Percentiles rank a stretch among this genome's conserved stretches.
Evolutionary conservation across 305 asterid genomes (phyloP).

Genomic region (Fraxinus sp.): DNA sequence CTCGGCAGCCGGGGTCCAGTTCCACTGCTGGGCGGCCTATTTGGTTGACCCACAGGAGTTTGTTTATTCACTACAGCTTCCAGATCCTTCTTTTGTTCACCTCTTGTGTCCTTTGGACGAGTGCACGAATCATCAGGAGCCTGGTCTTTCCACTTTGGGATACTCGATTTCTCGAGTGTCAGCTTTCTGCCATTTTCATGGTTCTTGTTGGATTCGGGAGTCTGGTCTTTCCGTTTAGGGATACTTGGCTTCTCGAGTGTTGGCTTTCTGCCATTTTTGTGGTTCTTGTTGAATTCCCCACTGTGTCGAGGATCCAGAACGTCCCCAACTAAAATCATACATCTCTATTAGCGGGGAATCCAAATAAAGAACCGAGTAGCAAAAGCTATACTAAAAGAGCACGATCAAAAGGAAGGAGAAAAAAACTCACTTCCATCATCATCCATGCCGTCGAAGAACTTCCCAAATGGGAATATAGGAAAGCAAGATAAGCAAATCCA

Average conservation of each 20-base stretch:
- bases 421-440: conserved; percentile 95
- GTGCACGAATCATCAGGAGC: conserved; percentile 12
- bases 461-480: conserved; percentile 23
- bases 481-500: conserved; percentile 21
- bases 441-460: conserved; percentile 98
- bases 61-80: conserved; percentile 48
- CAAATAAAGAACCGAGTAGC: conserved; percentile 51
- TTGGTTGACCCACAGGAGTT: conserved; percentile 37
- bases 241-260: conserved; percentile 28
- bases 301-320: conserved; percentile 54
- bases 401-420: conserved; percentile 22
- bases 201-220: conserved; percentile 54
- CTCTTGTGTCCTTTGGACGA: conserved; percentile 39
- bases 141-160: conserved; percentile 24
- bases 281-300: conserved; percentile 56
- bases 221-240: background rate
- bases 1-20: conserved; percentile 53
- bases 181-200: conserved; percentile 51
- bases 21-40: conserved; percentile 36
- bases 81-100: conserved; percentile 42
- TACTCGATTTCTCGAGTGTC: conserved; percentile 25
- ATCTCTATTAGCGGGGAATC: conserved; percentile 44
- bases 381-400: conserved; percentile 28
- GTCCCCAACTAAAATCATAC: conserved; percentile 34
- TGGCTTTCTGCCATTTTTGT: conserved; percentile 59